These are phyloP conservation scores for Eruca vesicaria DNA, from an alignment of 441 rosid genomes.

Conservation along the genomic window DNA sequence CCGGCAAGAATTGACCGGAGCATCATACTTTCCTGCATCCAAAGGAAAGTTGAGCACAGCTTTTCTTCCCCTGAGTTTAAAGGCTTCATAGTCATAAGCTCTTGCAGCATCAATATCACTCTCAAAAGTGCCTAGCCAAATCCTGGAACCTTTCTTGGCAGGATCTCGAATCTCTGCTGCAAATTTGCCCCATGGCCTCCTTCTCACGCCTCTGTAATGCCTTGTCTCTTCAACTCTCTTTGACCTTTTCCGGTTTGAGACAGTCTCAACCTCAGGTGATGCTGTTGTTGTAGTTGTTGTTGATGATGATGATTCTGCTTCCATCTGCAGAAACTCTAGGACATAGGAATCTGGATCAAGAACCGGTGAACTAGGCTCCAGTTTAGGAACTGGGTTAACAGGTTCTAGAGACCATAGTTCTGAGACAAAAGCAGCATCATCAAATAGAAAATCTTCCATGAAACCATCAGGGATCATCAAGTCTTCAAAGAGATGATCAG, in stretches of 20 bases:
- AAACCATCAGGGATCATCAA: slow-evolving; percentile 46
- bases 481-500: slow-evolving; percentile 54
- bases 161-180: slow-evolving; percentile 97
- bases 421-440: slow-evolving; percentile 34
- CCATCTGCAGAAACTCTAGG: slow-evolving; percentile 28
- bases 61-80: slow-evolving; percentile 78
- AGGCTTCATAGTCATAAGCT: slow-evolving; percentile 92
- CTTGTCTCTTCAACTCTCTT: slow-evolving; percentile 35
- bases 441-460: slow-evolving; percentile 39
- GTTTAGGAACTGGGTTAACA: slow-evolving; percentile 28
- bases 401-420: slow-evolving; percentile 37
- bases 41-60: slow-evolving; percentile 84
- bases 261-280: slow-evolving; percentile 34
- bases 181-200: slow-evolving; percentile 91
- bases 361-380: slow-evolving; percentile 37
- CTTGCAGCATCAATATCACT: slow-evolving; percentile 76
- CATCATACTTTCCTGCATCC: slow-evolving; percentile 58
- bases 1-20: slow-evolving; percentile 46
- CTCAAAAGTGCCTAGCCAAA: slow-evolving; percentile 93
- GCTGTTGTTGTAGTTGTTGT: not conserved
- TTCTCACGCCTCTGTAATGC: slow-evolving; percentile 82
- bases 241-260: slow-evolving; percentile 16
- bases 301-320: slow-evolving; percentile 22
- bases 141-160: slow-evolving; percentile 62
- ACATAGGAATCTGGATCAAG: slow-evolving; percentile 18